Evolutionary conservation across 2,329 filamentous ascomycete species (phyloP), one percentile per base, ranked within the genome.

Genomic region (Pseudogymnoascus verrucosus): DNA sequence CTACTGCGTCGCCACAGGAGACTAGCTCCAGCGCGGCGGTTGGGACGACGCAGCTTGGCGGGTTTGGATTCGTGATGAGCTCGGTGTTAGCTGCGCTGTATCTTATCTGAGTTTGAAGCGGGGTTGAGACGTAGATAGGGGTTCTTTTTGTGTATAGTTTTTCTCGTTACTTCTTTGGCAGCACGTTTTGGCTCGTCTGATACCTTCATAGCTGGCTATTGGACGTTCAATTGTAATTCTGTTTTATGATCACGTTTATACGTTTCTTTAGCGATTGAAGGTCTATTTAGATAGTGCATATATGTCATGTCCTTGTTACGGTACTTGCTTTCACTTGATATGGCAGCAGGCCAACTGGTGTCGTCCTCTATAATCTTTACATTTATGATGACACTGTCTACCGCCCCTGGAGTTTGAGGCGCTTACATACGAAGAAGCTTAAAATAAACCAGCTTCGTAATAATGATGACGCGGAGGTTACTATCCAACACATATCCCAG

Each of bases 131-230:
- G 14, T 51, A 51, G 44, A 51, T 28, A 51, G 44, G n/a, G 4
- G 5, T 12, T 51, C 28, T 11, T 44, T 51, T 28, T 51, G 44
- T 51, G 23, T 28, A 51, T 51, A 51, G 8, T 47, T 47, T 47
- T 28, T 44, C 42, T 8, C 12, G 42, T 26, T 47, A 47, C 11
- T 51, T 51, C 44, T 51, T 51, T n/a, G 44, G 44, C 23, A n/a
- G 44, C 44, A 6, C 7, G 44, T 51, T 51, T 51, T n/a, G 14
- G 16, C 44, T 28, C 44, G 21, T 51, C 44, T 51, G 44, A 51
- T 51, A 51, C 14, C 44, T 51, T 51, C 44, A 51, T 28, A 51
- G 44, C 44, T 51, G 44, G 44, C 44, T 51, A 51, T 51, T 51
- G 44, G 44, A 51, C 44, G 2, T 23, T 44, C n/a, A 19, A 28